These are phyloP conservation scores for Tuber aestivum DNA, from an alignment of 495 filamentous ascomycete genomes.

Conservation along the genomic window DNA sequence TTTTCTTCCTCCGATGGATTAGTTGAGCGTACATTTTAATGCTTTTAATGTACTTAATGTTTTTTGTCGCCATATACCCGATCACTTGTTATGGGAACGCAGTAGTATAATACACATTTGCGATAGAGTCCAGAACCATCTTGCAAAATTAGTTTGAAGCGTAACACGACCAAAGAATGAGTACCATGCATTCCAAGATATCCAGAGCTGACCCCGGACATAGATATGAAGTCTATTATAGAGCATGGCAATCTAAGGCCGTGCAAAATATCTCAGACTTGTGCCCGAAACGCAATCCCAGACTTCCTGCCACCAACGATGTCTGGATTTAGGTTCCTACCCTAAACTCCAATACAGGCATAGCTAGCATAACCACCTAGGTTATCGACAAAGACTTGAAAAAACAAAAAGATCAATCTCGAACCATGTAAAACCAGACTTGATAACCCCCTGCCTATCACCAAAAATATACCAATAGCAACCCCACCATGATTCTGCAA, in stretches of 20 bases:
- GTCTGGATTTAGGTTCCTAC: not conserved
- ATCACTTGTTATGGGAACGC: not conserved
- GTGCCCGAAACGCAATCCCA: not conserved
- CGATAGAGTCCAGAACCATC: not conserved
- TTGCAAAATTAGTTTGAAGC: not conserved
- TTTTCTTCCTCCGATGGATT: not conserved
- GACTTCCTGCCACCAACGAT: not conserved
- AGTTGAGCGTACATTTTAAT: not conserved
- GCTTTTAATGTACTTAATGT: not conserved
- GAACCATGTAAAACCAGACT: too few species aligned
- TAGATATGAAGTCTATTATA: not conserved
- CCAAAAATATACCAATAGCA: too few species aligned
- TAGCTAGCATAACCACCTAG: too few species aligned
- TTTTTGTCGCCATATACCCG: not conserved
- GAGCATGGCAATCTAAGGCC: not conserved
- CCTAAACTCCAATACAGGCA: not conserved
- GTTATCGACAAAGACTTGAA: too few species aligned
- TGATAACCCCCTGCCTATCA: too few species aligned
- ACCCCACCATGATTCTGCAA: too few species aligned
- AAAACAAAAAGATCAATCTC: too few species aligned
- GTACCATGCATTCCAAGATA: too few species aligned
- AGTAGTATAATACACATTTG: not conserved
- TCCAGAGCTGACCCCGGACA: not conserved
- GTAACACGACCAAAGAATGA: not conserved
- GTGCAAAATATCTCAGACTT: not conserved